Base-by-base conservation (phyloP, 352 stramenopile species). In the Phytophthora pluvialis region DNA sequence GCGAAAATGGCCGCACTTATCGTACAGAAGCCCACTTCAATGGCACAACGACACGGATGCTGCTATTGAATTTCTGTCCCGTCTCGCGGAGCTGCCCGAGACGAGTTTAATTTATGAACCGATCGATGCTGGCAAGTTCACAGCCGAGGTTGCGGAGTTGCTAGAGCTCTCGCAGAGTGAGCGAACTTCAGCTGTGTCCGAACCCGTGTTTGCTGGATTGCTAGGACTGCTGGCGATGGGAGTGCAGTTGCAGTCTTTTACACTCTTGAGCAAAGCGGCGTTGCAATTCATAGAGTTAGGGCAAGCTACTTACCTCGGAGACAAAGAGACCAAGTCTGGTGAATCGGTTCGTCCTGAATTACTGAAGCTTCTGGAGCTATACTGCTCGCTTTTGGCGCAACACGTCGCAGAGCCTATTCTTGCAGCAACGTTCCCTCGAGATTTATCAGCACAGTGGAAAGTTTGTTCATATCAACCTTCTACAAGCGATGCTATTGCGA, bases 1-100 rank as follows among this genome's bases (percentile, higher is more conserved):
- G 29, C 64, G 82, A 16, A 85, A 90, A 32, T 93, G 84, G 84
- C 84, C 82, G 11, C 82, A 93, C 60, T 46, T 93, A 11, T 82
- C 84, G 16, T 82, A 73, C 51, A 71, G 80, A 52, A 69, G 83
- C 33, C 79, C 82, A 9, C 45, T 72, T 4, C 61, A 83, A 59
- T 93, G 84, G 84, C 64, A 67, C 31, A 54, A 75, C 4, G 72
- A 81, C 42, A 31, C 72, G 1, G 58, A 73, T 31, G 66, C 59
- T 28, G 75, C 71, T 4, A 58, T 90, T 40, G 67, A 73, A 10
- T 93, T 90, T 49, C 63, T 83, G 13, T 53, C 64, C 31, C 76
- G 72, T 15, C 69, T 93, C n/a, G 61, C 51, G 4, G 68, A 86
- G 43, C 55, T 94, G 4, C 76, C 81, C 1, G 78, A 84, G 15